phyloP scores from a whole-genome alignment of 1,139 yeast genomes.

The Geotrichum citri-aurantii region DNA sequence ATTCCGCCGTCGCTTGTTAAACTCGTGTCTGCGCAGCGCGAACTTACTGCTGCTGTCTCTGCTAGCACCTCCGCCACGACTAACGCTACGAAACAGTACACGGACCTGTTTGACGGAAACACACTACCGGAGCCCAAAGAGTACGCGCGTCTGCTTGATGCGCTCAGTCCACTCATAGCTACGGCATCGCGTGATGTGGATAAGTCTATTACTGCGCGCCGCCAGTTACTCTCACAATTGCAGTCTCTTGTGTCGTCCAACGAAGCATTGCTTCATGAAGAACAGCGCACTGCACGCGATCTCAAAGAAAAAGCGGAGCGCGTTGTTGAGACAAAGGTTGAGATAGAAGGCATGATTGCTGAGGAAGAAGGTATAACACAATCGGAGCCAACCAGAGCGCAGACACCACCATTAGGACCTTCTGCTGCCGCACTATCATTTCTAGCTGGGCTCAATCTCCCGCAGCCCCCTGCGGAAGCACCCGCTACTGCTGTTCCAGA shows the following conservation, averaged over 20 bases:
- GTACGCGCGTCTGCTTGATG: slow-evolving; percentile 42
- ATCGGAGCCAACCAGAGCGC: slow-evolving; percentile 21
- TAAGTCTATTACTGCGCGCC: slow-evolving; percentile 40
- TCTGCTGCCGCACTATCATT: not conserved
- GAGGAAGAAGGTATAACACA: slow-evolving; percentile 28
- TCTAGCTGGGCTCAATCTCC: slow-evolving; percentile 1
- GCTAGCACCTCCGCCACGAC: slow-evolving; percentile 18
- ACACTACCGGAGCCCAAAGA: slow-evolving; percentile 49
- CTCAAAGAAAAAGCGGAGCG: slow-evolving; percentile 41
- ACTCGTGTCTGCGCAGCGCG: slow-evolving; percentile 41
- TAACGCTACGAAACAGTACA: slow-evolving; percentile 21
- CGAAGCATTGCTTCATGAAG: slow-evolving; percentile 43
- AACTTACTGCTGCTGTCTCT: slow-evolving; percentile 30
- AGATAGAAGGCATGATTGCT: slow-evolving; percentile 43
- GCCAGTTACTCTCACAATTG: slow-evolving; percentile 42
- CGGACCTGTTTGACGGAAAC: slow-evolving; percentile 37
- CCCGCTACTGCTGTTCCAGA: slow-evolving; percentile 15
- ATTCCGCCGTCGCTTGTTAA: slow-evolving; percentile 42
- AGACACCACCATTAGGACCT: slow-evolving; percentile 15
- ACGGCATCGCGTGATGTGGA: slow-evolving; percentile 29
- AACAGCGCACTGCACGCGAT: slow-evolving; percentile 42
- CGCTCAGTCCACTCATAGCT: slow-evolving; percentile 18
- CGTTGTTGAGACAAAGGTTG: slow-evolving; percentile 42
- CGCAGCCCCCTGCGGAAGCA: slow-evolving; percentile 12
- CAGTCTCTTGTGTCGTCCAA: slow-evolving; percentile 41